Percentiles rank a stretch among this genome's conserved stretches.
phyloP scores from a whole-genome alignment of 176 grass and related monocot species.

The Oryza glaberrima region DNA sequence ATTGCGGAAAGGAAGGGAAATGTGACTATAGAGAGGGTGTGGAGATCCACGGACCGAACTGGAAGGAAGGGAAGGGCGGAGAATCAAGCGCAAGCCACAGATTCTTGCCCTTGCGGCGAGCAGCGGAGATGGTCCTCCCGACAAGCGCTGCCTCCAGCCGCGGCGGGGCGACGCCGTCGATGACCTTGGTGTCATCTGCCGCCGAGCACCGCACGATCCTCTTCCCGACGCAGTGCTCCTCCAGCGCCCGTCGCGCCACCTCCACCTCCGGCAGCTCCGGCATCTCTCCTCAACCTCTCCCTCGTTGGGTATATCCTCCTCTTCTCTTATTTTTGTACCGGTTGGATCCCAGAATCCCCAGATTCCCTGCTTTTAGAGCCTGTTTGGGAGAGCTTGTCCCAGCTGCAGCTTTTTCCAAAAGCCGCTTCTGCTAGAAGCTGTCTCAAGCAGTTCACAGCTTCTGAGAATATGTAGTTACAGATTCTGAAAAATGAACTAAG shows the following conservation, averaged over 20 bases:
- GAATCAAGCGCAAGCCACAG: slow-evolving; percentile 58
- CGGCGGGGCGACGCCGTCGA: slow-evolving; percentile 56
- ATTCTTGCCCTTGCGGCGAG: slow-evolving; percentile 60
- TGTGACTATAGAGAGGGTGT: too few species aligned
- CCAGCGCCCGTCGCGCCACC: slow-evolving; percentile 51
- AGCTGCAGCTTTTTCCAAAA: too few species aligned
- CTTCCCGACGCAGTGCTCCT: slow-evolving; percentile 61
- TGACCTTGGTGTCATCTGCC: slow-evolving; percentile 61
- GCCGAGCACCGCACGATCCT: slow-evolving; percentile 41
- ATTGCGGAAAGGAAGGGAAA: not conserved
- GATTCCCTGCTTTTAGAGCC: too few species aligned
- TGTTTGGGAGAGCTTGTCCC: too few species aligned
- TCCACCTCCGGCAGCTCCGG: slow-evolving; percentile 74
- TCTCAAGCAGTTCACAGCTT: too few species aligned
- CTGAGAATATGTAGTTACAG: too few species aligned
- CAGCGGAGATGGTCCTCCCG: slow-evolving; percentile 49
- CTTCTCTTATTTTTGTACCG: too few species aligned
- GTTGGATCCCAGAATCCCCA: too few species aligned
- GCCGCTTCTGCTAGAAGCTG: too few species aligned
- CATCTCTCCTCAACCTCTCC: slow-evolving; percentile 22
- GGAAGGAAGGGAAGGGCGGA: slow-evolving; percentile 60
- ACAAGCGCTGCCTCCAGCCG: slow-evolving; percentile 43
- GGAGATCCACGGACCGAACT: slow-evolving; percentile 49
- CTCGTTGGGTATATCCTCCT: not conserved
- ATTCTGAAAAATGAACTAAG: too few species aligned